Percentiles rank a stretch among this genome's conserved stretches.
Conservation (phyloP, 2,329 filamentous ascomycete species). For the Colletotrichum endophyticum region DNA sequence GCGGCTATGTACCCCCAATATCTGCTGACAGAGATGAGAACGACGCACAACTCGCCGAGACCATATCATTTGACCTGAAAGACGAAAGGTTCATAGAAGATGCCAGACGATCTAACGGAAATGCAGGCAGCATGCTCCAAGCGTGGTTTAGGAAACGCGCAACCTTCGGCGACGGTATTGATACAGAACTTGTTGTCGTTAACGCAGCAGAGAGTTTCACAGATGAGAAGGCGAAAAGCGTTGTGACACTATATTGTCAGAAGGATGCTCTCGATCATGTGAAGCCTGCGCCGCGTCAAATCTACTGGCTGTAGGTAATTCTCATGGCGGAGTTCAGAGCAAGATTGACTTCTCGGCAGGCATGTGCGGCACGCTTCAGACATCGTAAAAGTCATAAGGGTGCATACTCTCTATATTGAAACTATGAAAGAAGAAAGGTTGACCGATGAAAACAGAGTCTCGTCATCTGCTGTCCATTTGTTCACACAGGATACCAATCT, state of each 20-base stretch:
- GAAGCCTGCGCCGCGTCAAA: background rate
- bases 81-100: too few species aligned
- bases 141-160: background rate
- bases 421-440: too few species aligned
- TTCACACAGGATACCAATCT: too few species aligned
- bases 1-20: too few species aligned
- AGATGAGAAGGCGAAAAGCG: background rate
- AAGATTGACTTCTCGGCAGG: background rate
- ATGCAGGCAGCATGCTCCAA: too few species aligned
- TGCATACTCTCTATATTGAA: too few species aligned
- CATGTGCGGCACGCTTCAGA: background rate
- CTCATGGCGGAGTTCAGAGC: too few species aligned
- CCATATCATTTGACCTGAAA: too few species aligned
- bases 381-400: background rate
- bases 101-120: too few species aligned
- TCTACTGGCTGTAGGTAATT: background rate
- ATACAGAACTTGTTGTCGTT: background rate
- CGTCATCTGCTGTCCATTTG: background rate
- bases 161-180: background rate
- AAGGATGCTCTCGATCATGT: background rate
- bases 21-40: too few species aligned
- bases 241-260: background rate
- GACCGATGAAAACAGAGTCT: background rate
- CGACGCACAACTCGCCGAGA: too few species aligned
- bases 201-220: background rate